These are phyloP conservation scores for Wickerhamomyces subpelliculosus DNA, from an alignment of 805 yeast genomes.

Conservation along the genomic window DNA sequence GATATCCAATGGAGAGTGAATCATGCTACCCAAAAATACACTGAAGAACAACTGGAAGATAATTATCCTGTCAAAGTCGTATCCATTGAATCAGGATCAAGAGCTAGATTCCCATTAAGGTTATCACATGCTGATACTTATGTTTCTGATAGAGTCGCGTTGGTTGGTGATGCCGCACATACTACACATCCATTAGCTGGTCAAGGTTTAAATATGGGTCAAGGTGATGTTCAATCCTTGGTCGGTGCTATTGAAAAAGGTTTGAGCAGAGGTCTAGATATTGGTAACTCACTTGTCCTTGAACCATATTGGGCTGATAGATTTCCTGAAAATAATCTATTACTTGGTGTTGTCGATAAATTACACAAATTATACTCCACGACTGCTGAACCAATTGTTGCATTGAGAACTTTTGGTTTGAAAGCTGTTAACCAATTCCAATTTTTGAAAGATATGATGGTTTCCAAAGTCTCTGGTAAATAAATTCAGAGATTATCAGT, in stretches of 20 bases:
- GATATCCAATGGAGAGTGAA: constrained; percentile 71
- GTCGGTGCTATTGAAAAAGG: constrained; percentile 67
- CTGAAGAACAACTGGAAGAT: constrained; percentile 44
- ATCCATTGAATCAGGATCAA: constrained; percentile 50
- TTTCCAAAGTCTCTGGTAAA: constrained; percentile 44
- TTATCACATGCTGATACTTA: constrained; percentile 89
- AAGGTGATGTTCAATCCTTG: constrained; percentile 75
- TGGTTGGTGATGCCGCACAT: constrained; percentile 98
- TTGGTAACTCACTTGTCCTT: constrained; percentile 72
- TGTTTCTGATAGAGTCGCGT: constrained; percentile 74
- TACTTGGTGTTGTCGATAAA: constrained; percentile 87
- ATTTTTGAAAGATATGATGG: constrained; percentile 63
- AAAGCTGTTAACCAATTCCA: constrained; percentile 56
- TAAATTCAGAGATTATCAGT: constrained; percentile 1
- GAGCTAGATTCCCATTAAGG: constrained; percentile 86
- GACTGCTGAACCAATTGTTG: constrained; percentile 66
- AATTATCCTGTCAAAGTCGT: constrained; percentile 61
- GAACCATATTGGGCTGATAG: constrained; percentile 86
- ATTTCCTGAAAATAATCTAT: constrained; percentile 69
- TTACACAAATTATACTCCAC: constrained; percentile 81
- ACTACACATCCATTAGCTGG: constrained; percentile 97
- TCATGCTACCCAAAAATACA: constrained; percentile 27
- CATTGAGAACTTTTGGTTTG: constrained; percentile 70
- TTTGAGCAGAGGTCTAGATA: constrained; percentile 72
- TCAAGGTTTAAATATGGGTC: constrained; percentile 97